Conservation (phyloP, 805 yeast genomes). For the Wickerhamomyces bovis region DNA sequence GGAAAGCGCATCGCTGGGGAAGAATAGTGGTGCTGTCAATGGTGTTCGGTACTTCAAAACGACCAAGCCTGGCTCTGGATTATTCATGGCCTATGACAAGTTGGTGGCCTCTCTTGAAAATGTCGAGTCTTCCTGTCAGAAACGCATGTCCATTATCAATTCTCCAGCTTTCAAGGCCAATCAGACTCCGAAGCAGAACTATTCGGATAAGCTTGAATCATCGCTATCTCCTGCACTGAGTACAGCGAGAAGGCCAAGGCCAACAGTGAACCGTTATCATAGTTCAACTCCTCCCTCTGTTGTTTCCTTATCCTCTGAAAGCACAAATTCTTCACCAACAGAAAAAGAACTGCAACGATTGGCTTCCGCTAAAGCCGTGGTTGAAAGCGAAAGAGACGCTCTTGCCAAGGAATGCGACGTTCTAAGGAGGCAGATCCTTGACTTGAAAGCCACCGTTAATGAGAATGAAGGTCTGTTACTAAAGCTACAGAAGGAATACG, state of each 20-base stretch:
- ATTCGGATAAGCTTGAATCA: not conserved
- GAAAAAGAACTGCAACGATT: conserved; percentile 19
- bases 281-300: conserved; percentile 9
- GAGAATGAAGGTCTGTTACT: conserved; percentile 8
- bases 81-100: conserved; percentile 60
- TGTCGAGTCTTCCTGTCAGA: conserved; percentile 10
- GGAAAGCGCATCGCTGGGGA: conserved; percentile 58
- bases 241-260: conserved; percentile 1
- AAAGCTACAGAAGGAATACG: conserved; percentile 10
- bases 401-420: conserved; percentile 34
- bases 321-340: not conserved
- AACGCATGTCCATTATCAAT: conserved; percentile 3
- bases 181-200: conserved; percentile 9
- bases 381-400: conserved; percentile 29
- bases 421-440: conserved; percentile 23
- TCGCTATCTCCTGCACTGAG: conserved; percentile 5
- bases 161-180: conserved; percentile 8
- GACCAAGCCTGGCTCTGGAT: conserved; percentile 57
- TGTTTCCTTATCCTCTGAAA: not conserved
- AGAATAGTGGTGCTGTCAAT: conserved; percentile 78
- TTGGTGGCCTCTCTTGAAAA: conserved; percentile 16
- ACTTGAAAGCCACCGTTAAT: conserved; percentile 1
- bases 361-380: conserved; percentile 12
- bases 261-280: conserved; percentile 1
- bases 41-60: conserved; percentile 70